These are phyloP conservation scores for Venturia pyrina DNA, from an alignment of 2,329 filamentous ascomycete genomes.

Conservation along the genomic window DNA sequence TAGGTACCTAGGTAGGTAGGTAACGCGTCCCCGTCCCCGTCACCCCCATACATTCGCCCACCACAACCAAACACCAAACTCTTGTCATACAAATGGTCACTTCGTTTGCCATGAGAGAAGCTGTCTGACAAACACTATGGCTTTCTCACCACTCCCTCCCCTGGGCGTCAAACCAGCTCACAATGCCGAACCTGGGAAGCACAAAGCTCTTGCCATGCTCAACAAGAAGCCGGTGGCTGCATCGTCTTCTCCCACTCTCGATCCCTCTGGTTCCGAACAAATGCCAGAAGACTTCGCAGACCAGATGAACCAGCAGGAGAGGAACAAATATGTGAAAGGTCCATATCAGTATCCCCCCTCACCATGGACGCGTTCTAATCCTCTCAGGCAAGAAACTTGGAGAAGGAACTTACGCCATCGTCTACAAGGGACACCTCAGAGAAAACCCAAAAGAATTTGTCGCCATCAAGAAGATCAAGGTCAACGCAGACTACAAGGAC, in stretches of 20 bases:
- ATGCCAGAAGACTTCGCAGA: conserved; percentile 31
- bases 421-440: conserved; percentile 78
- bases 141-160: conserved; percentile 13
- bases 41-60: background rate
- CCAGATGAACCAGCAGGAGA: conserved; percentile 41
- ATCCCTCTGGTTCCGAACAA: conserved; percentile 14
- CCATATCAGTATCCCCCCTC: conserved; percentile 15
- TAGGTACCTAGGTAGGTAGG: too few relatives aligned
- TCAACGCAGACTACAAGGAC: conserved; percentile 76
- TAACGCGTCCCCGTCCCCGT: too few relatives aligned
- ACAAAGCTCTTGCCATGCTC: conserved; percentile 2
- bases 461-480: conserved; percentile 89
- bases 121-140: conserved; percentile 10
- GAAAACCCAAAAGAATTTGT: conserved; percentile 63
- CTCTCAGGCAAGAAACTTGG: conserved; percentile 72
- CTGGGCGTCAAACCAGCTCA: background rate
- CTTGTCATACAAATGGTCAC: background rate
- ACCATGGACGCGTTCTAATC: conserved; percentile 6
- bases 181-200: background rate
- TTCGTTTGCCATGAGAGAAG: too few relatives aligned
- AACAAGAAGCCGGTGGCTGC: conserved; percentile 4
- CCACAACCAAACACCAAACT: background rate
- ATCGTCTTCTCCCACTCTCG: conserved; percentile 17
- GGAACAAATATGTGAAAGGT: conserved; percentile 86
- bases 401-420: conserved; percentile 93